A percentile compares a stretch with the other conserved stretches of the same genome.
phyloP scores from a whole-genome alignment of 129 eudicot species.

The Helianthus annuus region DNA sequence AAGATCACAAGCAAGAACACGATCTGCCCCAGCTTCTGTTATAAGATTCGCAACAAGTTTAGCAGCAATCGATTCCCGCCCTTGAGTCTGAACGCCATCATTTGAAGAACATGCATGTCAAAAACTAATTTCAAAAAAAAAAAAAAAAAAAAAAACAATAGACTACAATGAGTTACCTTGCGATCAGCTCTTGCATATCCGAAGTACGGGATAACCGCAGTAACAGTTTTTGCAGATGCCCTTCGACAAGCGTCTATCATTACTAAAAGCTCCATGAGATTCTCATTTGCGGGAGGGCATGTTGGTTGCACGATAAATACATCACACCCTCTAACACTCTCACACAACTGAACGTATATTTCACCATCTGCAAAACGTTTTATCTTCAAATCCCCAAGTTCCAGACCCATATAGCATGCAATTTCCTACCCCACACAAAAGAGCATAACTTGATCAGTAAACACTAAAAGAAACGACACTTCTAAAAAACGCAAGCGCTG shows the following conservation, averaged over 20 bases:
- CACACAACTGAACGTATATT: conserved; percentile 89
- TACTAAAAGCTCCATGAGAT: conserved; percentile 93
- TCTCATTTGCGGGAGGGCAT: conserved; percentile 96
- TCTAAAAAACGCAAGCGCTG: background rate
- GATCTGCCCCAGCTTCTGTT: conserved; percentile 96
- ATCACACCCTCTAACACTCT: conserved; percentile 99
- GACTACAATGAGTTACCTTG: conserved; percentile 51
- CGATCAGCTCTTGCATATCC: conserved; percentile 99
- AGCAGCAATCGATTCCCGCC: conserved; percentile 98
- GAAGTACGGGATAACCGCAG: conserved; percentile 96
- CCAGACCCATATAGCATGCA: conserved; percentile 96
- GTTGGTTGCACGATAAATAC: conserved; percentile 96
- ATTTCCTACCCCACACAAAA: conserved; percentile 59
- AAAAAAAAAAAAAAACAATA: conserved; percentile 4
- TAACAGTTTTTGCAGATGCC: conserved; percentile 95
- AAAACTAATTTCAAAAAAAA: background rate
- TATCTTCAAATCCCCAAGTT: conserved; percentile 85
- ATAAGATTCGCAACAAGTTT: conserved; percentile 95
- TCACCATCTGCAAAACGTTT: conserved; percentile 99
- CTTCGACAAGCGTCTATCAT: conserved; percentile 99
- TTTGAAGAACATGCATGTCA: conserved; percentile 5
- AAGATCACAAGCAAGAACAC: conserved; percentile 96
- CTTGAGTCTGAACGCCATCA: conserved; percentile 76
- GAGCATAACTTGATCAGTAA: background rate
- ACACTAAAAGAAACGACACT: background rate